Percentiles rank a stretch among this genome's conserved stretches.
phyloP scores from a whole-genome alignment of 2,329 filamentous ascomycete species.

The Botryotinia globosa region DNA sequence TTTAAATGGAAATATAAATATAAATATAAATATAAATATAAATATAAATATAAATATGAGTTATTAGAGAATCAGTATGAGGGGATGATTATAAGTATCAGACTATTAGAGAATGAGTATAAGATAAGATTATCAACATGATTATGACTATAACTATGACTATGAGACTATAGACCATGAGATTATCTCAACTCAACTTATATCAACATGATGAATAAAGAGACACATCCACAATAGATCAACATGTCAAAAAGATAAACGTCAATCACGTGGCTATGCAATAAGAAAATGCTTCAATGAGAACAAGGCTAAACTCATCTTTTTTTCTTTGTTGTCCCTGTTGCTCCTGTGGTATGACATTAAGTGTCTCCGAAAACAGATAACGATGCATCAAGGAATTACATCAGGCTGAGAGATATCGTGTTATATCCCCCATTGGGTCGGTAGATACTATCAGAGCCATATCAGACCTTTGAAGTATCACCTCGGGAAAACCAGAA shows the following conservation, averaged over 20 bases:
- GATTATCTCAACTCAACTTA: too few species aligned
- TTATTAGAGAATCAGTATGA: too few species aligned
- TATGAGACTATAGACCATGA: too few species aligned
- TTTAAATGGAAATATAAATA: too few species aligned
- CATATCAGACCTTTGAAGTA: not conserved
- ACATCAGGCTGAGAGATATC: not conserved
- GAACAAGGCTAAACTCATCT: not conserved
- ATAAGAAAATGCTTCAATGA: not conserved
- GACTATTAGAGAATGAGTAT: not conserved
- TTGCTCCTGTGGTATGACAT: constrained; percentile 4
- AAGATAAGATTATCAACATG: not conserved
- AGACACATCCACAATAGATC: not conserved
- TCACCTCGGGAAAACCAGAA: constrained; percentile 7
- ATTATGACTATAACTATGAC: not conserved
- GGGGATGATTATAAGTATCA: too few species aligned
- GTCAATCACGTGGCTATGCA: not conserved
- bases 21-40: too few species aligned
- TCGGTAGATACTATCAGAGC: not conserved
- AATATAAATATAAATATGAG: too few species aligned
- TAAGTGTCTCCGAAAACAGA: constrained; percentile 13
- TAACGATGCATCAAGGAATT: not conserved
- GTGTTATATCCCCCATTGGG: not conserved
- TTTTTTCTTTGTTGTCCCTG: constrained; percentile 7
- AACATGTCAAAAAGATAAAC: not conserved
- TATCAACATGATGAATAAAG: too few species aligned